phyloP scores from a whole-genome alignment of 2,329 filamentous ascomycete species.

The Apiospora arundinis region DNA sequence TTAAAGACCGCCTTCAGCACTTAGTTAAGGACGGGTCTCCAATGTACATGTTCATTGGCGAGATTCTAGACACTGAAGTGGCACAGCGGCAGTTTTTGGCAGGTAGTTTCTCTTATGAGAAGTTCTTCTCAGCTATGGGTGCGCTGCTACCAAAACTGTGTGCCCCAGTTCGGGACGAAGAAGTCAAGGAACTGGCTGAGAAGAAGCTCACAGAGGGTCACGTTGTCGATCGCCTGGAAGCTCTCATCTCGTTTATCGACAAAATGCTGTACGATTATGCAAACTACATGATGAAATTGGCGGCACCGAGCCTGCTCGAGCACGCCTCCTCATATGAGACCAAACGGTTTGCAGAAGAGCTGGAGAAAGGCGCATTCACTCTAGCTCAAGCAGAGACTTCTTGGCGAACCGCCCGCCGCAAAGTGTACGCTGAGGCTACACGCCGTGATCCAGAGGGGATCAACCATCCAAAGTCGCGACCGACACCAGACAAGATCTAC shows the following conservation, averaged over 20 bases:
- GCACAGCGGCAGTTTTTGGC: conserved; percentile 72
- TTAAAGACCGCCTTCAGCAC: conserved; percentile 74
- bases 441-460: conserved; percentile 73
- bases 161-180: conserved; percentile 79
- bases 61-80: conserved; percentile 76
- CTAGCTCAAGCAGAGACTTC: conserved; percentile 67
- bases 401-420: conserved; percentile 69
- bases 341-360: conserved; percentile 71
- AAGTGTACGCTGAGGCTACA: conserved; percentile 69
- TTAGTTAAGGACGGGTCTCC: conserved; percentile 74
- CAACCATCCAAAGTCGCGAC: conserved; percentile 65
- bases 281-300: conserved; percentile 78
- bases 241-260: conserved; percentile 77
- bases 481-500: conserved; percentile 74
- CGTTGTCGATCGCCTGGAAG: conserved; percentile 78
- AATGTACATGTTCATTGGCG: conserved; percentile 76
- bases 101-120: conserved; percentile 80
- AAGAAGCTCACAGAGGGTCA: conserved; percentile 65
- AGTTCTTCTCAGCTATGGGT: conserved; percentile 79
- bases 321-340: conserved; percentile 76
- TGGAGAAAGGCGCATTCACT: conserved; percentile 61
- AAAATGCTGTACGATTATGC: conserved; percentile 81
- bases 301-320: conserved; percentile 73
- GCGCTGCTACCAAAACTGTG: conserved; percentile 79
- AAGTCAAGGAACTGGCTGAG: conserved; percentile 72